These are phyloP conservation scores for Acorus gramineus DNA, from an alignment of 106 monocot species.

Conservation along the genomic window DNA sequence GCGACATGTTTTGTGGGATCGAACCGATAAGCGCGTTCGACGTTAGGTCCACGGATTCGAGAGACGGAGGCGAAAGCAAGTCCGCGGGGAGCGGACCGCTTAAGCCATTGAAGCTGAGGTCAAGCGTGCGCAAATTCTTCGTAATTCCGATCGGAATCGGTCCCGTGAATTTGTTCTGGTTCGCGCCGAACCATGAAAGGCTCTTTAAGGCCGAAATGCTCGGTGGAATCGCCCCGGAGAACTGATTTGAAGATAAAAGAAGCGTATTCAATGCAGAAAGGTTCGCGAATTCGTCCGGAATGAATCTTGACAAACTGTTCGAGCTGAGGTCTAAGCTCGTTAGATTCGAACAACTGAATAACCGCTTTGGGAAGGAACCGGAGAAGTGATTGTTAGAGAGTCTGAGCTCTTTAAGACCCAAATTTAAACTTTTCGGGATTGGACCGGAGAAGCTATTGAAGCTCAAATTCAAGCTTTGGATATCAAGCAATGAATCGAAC, in stretches of 20 bases:
- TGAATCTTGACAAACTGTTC: constrained; percentile 17
- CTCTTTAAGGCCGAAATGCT: constrained; percentile 11
- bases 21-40: constrained; percentile 14
- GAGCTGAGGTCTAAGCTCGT: constrained; percentile 30
- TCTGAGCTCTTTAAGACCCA: constrained; percentile 17
- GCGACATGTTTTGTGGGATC: constrained; percentile 23
- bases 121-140: constrained; percentile 11
- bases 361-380: constrained; percentile 18
- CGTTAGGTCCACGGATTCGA: constrained; percentile 35
- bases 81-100: constrained; percentile 21
- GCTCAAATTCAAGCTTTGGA: constrained; percentile 34
- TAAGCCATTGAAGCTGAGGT: constrained; percentile 42
- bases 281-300: constrained; percentile 11
- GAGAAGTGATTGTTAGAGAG: constrained; percentile 20
- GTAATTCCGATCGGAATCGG: constrained; percentile 23
- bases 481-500: neutral
- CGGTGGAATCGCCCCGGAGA: constrained; percentile 17
- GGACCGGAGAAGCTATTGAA: constrained; percentile 9
- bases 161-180: constrained; percentile 31
- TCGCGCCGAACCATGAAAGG: constrained; percentile 31
- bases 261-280: constrained; percentile 23
- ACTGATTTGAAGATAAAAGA: constrained; percentile 27
- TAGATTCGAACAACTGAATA: constrained; percentile 19
- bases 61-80: constrained; percentile 14
- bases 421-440: neutral